These are phyloP conservation scores for Phaeosphaeriaceae sp. DNA, from an alignment of 2,329 filamentous ascomycete species.

Conservation along the genomic window DNA sequence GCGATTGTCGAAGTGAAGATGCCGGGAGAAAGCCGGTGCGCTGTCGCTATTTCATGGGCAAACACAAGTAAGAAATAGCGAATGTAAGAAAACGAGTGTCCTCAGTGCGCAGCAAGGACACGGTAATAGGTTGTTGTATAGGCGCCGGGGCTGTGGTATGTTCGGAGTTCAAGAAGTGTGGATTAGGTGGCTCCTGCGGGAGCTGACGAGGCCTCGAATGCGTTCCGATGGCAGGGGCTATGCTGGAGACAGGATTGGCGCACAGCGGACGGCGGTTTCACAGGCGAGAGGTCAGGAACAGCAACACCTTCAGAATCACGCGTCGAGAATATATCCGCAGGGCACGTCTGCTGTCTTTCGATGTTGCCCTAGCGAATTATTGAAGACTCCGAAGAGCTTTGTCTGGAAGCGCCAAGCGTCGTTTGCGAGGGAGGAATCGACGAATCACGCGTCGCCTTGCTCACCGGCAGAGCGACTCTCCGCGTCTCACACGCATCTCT, in stretches of 20 bases:
- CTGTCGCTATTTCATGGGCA: constrained; percentile 46
- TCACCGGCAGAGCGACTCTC: constrained; percentile 4
- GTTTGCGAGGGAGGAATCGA: constrained; percentile 9
- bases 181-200: constrained; percentile 37
- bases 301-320: neutral
- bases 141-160: constrained; percentile 10
- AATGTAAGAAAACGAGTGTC: neutral
- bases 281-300: constrained; percentile 3
- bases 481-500: constrained; percentile 33
- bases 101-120: constrained; percentile 1
- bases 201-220: constrained; percentile 34
- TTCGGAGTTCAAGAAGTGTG: constrained; percentile 20
- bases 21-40: constrained; percentile 27
- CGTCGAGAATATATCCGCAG: neutral
- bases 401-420: constrained; percentile 17
- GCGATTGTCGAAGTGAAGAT: constrained; percentile 16
- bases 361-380: neutral
- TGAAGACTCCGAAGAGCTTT: constrained; percentile 16
- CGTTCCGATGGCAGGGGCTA: constrained; percentile 11
- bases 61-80: constrained; percentile 3
- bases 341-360: neutral
- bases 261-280: constrained; percentile 12
- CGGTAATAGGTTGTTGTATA: constrained; percentile 1
- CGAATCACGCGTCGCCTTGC: constrained; percentile 25
- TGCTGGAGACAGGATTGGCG: constrained; percentile 5